Evolutionary conservation across 2,329 filamentous ascomycete species (phyloP).

Genomic region (Leptographium radiaticola): DNA sequence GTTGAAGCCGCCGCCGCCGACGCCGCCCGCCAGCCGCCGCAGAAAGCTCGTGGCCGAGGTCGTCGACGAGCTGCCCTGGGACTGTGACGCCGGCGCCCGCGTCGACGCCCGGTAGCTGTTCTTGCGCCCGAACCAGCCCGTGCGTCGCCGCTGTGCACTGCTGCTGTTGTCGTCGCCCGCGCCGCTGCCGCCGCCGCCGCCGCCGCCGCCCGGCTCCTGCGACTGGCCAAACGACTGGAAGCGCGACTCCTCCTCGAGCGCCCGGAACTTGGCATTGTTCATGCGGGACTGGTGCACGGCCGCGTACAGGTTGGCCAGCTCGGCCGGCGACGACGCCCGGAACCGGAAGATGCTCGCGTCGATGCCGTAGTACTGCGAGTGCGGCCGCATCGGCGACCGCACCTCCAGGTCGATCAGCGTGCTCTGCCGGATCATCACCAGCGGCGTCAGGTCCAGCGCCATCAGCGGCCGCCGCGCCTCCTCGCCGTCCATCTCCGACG

Average conservation of each 20-base stretch:
- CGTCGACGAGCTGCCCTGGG: conserved; percentile 53
- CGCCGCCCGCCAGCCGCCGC: conserved; percentile 57
- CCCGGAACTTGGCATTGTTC: conserved; percentile 80
- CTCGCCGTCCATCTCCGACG: conserved; percentile 17
- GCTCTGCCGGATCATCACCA: conserved; percentile 80
- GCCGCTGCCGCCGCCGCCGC: no score
- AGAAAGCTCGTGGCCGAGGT: conserved; percentile 66
- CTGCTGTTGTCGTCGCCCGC: conserved; percentile 30
- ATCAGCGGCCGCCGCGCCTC: conserved; percentile 34
- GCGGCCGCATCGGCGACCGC: conserved; percentile 64
- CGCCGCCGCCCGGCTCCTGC: conserved; percentile 26
- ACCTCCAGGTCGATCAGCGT: conserved; percentile 91
- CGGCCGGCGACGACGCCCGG: conserved; percentile 61
- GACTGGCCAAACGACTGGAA: conserved; percentile 59
- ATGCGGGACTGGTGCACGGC: conserved; percentile 81
- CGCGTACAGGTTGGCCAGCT: conserved; percentile 72
- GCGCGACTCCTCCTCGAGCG: conserved; percentile 50
- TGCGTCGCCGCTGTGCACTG: conserved; percentile 26
- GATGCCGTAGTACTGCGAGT: conserved; percentile 54
- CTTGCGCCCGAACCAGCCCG: conserved; percentile 48
- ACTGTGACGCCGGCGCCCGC: conserved; percentile 47
- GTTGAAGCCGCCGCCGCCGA: conserved; percentile 59
- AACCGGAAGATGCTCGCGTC: conserved; percentile 75
- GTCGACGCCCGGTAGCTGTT: conserved; percentile 52
- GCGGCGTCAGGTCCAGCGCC: conserved; percentile 76